Evolutionary conservation across 441 rosid genomes (phyloP).

Genomic region (Iberis amara): DNA sequence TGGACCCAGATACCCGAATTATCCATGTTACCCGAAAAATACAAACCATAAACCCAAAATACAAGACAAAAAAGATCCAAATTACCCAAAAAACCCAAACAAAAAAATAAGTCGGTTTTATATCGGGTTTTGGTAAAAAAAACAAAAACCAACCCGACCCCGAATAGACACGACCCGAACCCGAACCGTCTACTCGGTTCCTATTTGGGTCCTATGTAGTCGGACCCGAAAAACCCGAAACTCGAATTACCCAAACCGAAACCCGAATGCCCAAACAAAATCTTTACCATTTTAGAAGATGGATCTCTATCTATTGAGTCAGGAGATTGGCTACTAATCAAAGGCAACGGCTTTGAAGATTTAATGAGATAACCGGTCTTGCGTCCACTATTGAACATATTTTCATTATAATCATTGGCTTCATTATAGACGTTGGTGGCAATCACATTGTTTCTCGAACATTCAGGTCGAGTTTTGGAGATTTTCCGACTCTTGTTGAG

Average conservation of each 20-base stretch:
- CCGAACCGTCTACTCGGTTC: background rate
- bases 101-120: too few species aligned
- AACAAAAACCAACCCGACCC: too few species aligned
- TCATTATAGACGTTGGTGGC: slow-evolving; percentile 33
- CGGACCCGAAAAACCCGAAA: too few species aligned
- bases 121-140: too few species aligned
- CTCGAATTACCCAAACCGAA: too few species aligned
- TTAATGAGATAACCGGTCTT: slow-evolving; percentile 36
- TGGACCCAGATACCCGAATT: too few species aligned
- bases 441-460: slow-evolving; percentile 37
- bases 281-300: slow-evolving; percentile 41
- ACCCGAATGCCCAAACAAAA: slow-evolving; percentile 4
- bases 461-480: slow-evolving; percentile 42
- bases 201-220: too few species aligned
- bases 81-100: too few species aligned
- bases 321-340: slow-evolving; percentile 34
- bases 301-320: slow-evolving; percentile 40
- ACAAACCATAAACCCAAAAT: too few species aligned
- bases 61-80: too few species aligned
- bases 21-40: too few species aligned
- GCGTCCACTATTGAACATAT: slow-evolving; percentile 31
- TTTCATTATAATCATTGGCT: slow-evolving; percentile 31
- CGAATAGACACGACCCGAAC: too few species aligned
- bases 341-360: slow-evolving; percentile 38
- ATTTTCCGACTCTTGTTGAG: slow-evolving; percentile 38